Conservation (phyloP, 2,329 filamentous ascomycete species). For the Chaetomium globosum region DNA sequence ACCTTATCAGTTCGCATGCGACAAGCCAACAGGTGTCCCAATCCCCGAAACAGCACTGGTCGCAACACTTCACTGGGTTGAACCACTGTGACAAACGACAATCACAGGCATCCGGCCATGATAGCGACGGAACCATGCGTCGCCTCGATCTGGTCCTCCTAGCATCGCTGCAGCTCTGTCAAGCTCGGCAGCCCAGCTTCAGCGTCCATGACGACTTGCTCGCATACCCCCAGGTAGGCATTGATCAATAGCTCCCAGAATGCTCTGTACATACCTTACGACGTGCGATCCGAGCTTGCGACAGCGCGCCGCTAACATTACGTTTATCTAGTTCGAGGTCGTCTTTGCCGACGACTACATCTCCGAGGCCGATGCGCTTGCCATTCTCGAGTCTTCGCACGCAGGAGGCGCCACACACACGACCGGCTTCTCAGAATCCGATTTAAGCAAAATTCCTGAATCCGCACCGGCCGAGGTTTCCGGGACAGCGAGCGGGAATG, state of each 20-base stretch:
- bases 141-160: conserved; percentile 51
- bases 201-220: conserved; percentile 87
- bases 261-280: too few species aligned
- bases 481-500: conserved; percentile 26
- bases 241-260: not conserved
- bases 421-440: conserved; percentile 47
- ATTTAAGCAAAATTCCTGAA: conserved; percentile 45
- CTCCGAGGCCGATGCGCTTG: conserved; percentile 68
- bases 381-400: conserved; percentile 54
- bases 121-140: conserved; percentile 53
- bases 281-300: not conserved
- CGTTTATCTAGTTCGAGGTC: conserved; percentile 69
- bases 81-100: not conserved
- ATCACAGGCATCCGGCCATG: conserved; percentile 27
- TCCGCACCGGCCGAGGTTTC: conserved; percentile 40
- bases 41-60: conserved; percentile 1
- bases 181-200: conserved; percentile 62
- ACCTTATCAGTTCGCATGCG: conserved; percentile 26
- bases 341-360: conserved; percentile 73
- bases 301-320: conserved; percentile 9
- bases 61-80: too few species aligned
- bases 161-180: conserved; percentile 49
- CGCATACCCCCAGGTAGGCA: conserved; percentile 75
- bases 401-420: conserved; percentile 45
- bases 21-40: conserved; percentile 33